Percentiles rank a stretch among this genome's conserved stretches.
Conservation (phyloP, 1,284 basidiomycete species). For the Ceratobasidium sp. region DNA sequence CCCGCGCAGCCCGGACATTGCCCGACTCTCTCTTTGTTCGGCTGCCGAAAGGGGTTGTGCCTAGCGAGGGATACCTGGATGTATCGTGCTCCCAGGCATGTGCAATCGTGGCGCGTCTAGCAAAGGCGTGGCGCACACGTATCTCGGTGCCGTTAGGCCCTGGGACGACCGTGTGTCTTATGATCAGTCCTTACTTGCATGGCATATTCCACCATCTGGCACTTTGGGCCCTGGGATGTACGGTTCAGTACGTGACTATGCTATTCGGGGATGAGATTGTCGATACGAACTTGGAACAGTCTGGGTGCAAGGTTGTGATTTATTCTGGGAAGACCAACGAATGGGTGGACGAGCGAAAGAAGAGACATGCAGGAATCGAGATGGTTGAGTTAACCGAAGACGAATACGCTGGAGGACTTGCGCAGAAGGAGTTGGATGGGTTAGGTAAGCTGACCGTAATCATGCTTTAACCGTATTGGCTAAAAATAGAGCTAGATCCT, state of each 20-base stretch:
- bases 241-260: background rate
- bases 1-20: background rate
- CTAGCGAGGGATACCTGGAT: slow-evolving; percentile 7
- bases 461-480: no score
- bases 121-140: background rate
- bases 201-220: slow-evolving; percentile 23
- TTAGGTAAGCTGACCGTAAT: background rate
- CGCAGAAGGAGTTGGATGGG: background rate
- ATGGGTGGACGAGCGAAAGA: background rate
- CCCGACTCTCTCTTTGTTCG: slow-evolving; percentile 16
- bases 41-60: background rate
- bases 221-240: slow-evolving; percentile 29
- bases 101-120: slow-evolving; percentile 15
- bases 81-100: slow-evolving; percentile 10
- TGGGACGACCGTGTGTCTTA: slow-evolving; percentile 26
- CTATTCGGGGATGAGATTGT: background rate
- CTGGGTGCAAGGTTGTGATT: slow-evolving; percentile 13
- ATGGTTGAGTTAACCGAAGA: background rate
- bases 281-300: background rate
- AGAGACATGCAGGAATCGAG: background rate
- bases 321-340: background rate
- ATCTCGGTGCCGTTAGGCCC: background rate
- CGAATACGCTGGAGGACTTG: background rate
- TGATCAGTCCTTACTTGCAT: background rate
- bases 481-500: background rate